A percentile compares a stretch with the other conserved stretches of the same genome.
phyloP scores from a whole-genome alignment of 768 basidiomycete genomes.

The Lactarius akahatsu region DNA sequence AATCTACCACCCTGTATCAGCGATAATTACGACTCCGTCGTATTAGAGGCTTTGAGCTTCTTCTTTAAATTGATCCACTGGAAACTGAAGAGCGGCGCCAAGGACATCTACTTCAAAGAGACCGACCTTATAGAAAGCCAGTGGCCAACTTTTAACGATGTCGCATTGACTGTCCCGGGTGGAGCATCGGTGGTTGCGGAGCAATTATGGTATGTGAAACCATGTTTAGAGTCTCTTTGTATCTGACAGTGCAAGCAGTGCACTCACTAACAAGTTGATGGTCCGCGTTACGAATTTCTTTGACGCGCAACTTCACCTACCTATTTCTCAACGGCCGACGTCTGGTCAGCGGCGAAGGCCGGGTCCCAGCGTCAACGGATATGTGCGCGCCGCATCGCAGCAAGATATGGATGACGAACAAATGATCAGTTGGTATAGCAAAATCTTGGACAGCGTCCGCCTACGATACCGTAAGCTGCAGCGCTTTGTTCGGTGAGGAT shows the following conservation, averaged over 20 bases:
- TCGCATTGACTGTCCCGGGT: constrained; percentile 81
- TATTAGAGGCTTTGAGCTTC: constrained; percentile 80
- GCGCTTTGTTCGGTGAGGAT: constrained; percentile 78
- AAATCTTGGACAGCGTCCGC: constrained; percentile 89
- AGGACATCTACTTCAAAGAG: constrained; percentile 95
- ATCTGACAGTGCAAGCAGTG: constrained; percentile 46
- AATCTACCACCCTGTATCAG: constrained; percentile 83
- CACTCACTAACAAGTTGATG: constrained; percentile 89
- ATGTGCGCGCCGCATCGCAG: constrained; percentile 34
- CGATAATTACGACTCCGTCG: constrained; percentile 85
- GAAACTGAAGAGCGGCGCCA: constrained; percentile 91
- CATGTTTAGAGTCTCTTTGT: neutral
- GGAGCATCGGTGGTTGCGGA: constrained; percentile 93
- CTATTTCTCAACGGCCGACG: constrained; percentile 41
- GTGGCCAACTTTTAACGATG: constrained; percentile 92
- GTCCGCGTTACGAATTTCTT: constrained; percentile 92
- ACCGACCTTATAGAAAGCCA: constrained; percentile 97
- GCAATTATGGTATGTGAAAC: constrained; percentile 76
- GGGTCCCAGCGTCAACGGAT: constrained; percentile 32
- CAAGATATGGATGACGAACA: constrained; percentile 77
- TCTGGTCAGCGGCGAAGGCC: constrained; percentile 25
- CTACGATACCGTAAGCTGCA: constrained; percentile 91
- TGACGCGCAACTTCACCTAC: constrained; percentile 86
- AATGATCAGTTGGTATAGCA: constrained; percentile 84
- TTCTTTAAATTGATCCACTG: constrained; percentile 95